Base-by-base conservation (phyloP, 441 rosid species). In the Brassica balearica region DNA sequence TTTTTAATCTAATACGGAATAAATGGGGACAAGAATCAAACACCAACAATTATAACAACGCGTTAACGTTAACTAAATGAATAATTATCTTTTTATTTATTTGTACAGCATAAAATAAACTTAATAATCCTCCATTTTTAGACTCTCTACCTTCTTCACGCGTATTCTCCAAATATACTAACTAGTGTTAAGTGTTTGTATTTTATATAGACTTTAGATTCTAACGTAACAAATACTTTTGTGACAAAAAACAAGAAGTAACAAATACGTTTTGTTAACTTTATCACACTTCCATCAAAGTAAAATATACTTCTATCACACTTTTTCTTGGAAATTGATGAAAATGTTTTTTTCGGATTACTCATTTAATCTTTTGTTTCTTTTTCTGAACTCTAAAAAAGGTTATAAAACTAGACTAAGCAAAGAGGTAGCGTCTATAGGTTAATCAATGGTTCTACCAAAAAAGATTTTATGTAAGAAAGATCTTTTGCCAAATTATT, bases 31-130 rank as follows among this genome's bases (percentile, higher is more conserved):
- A 77, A 43, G 67, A 71, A 73, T 69, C 77, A 72, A 48, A 68
- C 78, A 79, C 25, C 34, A 46, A 79, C 70, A 68, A 68, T 79
- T 68, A 79, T 67, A 22, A 63, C 36, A 25, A 74, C 82, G 82
- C 79, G 79, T 69, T 65, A 61, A 12, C 36, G 14, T 46, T 46
- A 4, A 46, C 53, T 46, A 3, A 32, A 10, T 15, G 48, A 34
- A 34, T 64, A 25, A 6, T 4, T 65, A 17, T 72, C 20, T 27
- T 17, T 2, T 51, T 8, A 22, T 20, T 66, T 29, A n/a, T 51
- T 58, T 58, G 7, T 73, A 19, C 36, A n/a, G 12, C 9, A 46
- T 14, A 46, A 41, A 9, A 55, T n/a, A 46, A 68, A 68, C 53
- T 46, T 14, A 11, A 9, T 19, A 12, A 6, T 27, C 58, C 27